Evolutionary conservation across 2,329 filamentous ascomycete genomes (phyloP).

Genomic region (Zymoseptoria ardabiliae): DNA sequence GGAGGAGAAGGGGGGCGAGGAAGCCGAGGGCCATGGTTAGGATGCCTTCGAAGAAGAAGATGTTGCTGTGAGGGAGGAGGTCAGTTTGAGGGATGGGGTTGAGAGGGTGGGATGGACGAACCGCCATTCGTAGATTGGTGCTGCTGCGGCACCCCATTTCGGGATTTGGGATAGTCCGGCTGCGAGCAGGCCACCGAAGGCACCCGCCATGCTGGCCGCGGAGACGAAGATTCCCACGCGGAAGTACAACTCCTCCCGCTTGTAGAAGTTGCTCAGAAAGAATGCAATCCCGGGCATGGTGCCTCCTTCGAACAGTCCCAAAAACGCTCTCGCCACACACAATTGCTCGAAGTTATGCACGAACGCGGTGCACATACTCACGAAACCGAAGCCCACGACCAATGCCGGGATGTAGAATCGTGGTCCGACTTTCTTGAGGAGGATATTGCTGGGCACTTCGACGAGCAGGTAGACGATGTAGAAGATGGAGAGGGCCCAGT

Average conservation of each 20-base stretch:
- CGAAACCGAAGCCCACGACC: constrained; percentile 49
- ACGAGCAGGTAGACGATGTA: constrained; percentile 32
- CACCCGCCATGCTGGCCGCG: constrained; percentile 33
- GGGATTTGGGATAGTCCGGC: constrained; percentile 43
- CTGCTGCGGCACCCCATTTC: constrained; percentile 41
- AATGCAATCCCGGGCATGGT: constrained; percentile 44
- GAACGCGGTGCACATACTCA: constrained; percentile 36
- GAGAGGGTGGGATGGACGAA: neutral
- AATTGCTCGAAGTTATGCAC: constrained; percentile 10
- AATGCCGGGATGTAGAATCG: constrained; percentile 41
- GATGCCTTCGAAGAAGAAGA: constrained; percentile 58
- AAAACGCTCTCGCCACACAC: constrained; percentile 41
- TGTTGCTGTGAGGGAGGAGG: constrained; percentile 32
- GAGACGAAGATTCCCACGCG: constrained; percentile 20
- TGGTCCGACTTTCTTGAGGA: constrained; percentile 36
- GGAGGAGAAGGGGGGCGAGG: constrained; percentile 46
- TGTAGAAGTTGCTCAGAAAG: constrained; percentile 18
- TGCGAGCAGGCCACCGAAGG: constrained; percentile 19
- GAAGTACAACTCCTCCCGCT: constrained; percentile 18
- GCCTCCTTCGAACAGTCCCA: constrained; percentile 67
- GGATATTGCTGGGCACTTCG: constrained; percentile 33
- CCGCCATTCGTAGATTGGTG: constrained; percentile 46
- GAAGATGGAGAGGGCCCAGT: constrained; percentile 32
- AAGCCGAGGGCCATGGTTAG: constrained; percentile 44
- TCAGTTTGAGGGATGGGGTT: too few relatives aligned